These are phyloP conservation scores for Evansstolkia leycettana DNA, from an alignment of 495 filamentous ascomycete species.

Conservation along the genomic window DNA sequence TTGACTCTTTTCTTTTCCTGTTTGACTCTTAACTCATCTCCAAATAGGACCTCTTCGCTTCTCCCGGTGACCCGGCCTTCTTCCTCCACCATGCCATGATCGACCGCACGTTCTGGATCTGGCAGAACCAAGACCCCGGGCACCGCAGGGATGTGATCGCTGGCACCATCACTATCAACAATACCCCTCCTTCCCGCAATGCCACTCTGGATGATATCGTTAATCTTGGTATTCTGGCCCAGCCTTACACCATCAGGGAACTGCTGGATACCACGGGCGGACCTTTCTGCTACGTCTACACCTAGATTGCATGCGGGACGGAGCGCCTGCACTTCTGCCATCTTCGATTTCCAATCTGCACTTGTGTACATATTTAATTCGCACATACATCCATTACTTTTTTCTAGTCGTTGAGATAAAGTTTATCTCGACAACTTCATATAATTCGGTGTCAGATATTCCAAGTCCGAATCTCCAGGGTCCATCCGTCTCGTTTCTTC, in stretches of 20 bases:
- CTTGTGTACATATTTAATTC: too few relatives aligned
- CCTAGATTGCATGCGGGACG: too few relatives aligned
- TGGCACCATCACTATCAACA: slow-evolving; percentile 20
- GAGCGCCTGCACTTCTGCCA: too few relatives aligned
- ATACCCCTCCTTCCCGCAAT: slow-evolving; percentile 24
- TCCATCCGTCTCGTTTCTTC: too few relatives aligned
- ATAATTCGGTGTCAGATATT: too few relatives aligned
- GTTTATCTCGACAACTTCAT: too few relatives aligned
- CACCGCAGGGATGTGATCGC: slow-evolving; percentile 4
- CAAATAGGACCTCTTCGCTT: slow-evolving; percentile 8
- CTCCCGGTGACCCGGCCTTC: slow-evolving; percentile 28
- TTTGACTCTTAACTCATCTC: slow-evolving; percentile 15
- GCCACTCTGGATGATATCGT: slow-evolving; percentile 24
- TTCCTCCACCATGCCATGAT: slow-evolving; percentile 31
- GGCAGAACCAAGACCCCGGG: slow-evolving; percentile 18
- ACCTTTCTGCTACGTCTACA: slow-evolving; percentile 37
- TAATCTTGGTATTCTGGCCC: slow-evolving; percentile 17
- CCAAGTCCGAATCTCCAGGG: too few relatives aligned
- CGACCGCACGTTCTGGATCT: slow-evolving; percentile 25
- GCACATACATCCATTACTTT: too few relatives aligned
- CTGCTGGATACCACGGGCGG: slow-evolving; percentile 28
- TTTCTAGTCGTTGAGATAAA: too few relatives aligned
- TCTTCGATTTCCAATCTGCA: too few relatives aligned
- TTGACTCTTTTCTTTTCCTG: background rate
- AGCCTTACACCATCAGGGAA: slow-evolving; percentile 17